Percentiles rank a stretch among this genome's conserved stretches.
Conservation (phyloP, 2,329 filamentous ascomycete genomes). For the Hypoxylon sp. region DNA sequence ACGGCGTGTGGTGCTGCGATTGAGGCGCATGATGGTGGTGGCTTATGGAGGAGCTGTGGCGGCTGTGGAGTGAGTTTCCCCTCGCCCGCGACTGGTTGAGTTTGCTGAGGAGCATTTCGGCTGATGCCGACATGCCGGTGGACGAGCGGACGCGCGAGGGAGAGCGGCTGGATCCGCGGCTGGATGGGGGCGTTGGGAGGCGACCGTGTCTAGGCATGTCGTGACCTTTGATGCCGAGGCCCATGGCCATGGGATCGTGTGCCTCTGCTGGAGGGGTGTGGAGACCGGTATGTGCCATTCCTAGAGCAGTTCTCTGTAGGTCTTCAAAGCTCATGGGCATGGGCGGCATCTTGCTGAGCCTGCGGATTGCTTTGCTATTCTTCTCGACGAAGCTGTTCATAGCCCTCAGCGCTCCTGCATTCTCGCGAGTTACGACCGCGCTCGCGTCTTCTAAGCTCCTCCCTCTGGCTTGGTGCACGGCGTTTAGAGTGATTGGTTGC, state of each 20-base stretch:
- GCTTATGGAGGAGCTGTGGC: conserved; percentile 30
- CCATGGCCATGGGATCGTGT: conserved; percentile 20
- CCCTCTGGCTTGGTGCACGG: conserved; percentile 59
- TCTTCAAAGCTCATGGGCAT: conserved; percentile 55
- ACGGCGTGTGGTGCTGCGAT: conserved; percentile 18
- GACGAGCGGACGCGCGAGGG: conserved; percentile 41
- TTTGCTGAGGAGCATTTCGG: conserved; percentile 47
- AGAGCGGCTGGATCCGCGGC: conserved; percentile 53
- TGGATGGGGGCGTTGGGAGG: conserved; percentile 55
- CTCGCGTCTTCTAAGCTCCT: conserved; percentile 55
- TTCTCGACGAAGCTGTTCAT: conserved; percentile 63
- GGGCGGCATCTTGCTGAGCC: conserved; percentile 60
- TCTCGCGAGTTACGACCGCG: conserved; percentile 60
- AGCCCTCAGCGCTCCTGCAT: conserved; percentile 59
- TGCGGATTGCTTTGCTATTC: conserved; percentile 61
- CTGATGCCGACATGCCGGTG: conserved; percentile 29
- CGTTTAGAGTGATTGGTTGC: conserved; percentile 57
- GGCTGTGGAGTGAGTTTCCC: conserved; percentile 41
- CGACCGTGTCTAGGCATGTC: conserved; percentile 14
- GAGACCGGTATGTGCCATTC: conserved; percentile 30
- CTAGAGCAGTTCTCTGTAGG: conserved; percentile 49
- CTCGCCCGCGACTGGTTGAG: conserved; percentile 42
- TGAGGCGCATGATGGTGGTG: conserved; percentile 17
- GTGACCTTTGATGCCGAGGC: conserved; percentile 30
- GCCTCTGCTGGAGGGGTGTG: conserved; percentile 38